Conservation (phyloP, 2,329 filamentous ascomycete genomes). For the Diaporthe sp. region DNA sequence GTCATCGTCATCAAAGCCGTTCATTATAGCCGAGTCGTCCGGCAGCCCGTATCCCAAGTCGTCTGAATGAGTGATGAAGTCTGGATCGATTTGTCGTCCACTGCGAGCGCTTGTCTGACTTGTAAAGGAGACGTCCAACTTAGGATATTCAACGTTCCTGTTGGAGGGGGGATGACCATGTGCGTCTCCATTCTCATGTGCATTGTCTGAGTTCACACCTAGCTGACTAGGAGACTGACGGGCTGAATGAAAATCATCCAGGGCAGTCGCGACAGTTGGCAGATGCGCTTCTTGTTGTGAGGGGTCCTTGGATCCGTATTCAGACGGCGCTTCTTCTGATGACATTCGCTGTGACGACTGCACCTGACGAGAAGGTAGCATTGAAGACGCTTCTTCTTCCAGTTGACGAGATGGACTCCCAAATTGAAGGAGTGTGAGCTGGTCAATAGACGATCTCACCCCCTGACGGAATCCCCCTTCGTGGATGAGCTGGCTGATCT, state of each 20-base stretch:
- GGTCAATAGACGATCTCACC: conserved; percentile 55
- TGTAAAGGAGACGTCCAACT: conserved; percentile 50
- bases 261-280: neutral
- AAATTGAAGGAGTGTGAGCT: conserved; percentile 42
- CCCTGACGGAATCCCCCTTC: conserved; percentile 63
- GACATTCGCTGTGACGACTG: conserved; percentile 8
- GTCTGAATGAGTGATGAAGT: conserved; percentile 49
- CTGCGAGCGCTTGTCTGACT: conserved; percentile 60
- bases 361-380: conserved; percentile 21
- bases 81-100: conserved; percentile 65
- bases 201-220: neutral
- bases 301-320: conserved; percentile 35
- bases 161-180: neutral
- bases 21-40: conserved; percentile 21
- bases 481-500: conserved; percentile 61
- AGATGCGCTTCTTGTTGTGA: conserved; percentile 24
- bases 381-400: conserved; percentile 41
- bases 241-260: neutral
- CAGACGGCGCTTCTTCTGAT: conserved; percentile 39
- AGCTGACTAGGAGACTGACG: neutral
- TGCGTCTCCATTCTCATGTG: neutral
- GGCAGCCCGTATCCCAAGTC: conserved; percentile 48
- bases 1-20: conserved; percentile 33
- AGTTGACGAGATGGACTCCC: conserved; percentile 51
- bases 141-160: conserved; percentile 48